phyloP scores from a whole-genome alignment of 148 eudicot species.

The Cornus controversa region DNA sequence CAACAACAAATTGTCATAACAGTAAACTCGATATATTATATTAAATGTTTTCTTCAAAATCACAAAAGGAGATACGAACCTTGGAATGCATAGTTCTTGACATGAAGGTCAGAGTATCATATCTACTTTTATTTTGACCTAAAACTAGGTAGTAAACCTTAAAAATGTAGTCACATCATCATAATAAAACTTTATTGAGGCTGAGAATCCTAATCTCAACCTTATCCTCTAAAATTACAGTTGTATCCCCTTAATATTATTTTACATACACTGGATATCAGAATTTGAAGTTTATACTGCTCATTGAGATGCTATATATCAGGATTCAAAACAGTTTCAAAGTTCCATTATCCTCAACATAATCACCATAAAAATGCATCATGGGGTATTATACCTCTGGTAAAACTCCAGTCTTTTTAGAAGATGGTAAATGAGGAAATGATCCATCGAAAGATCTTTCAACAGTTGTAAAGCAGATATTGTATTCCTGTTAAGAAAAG shows the following conservation, averaged over 20 bases:
- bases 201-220: background rate
- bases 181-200: background rate
- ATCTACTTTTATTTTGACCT: no score
- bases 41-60: background rate
- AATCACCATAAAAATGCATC: background rate
- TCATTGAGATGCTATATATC: background rate
- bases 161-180: no score
- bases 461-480: constrained; percentile 96
- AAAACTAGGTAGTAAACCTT: no score
- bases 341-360: background rate
- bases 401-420: constrained; percentile 66
- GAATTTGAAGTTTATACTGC: background rate
- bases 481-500: constrained; percentile 87
- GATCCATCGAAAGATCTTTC: constrained; percentile 67
- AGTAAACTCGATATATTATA: no score
- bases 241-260: background rate
- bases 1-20: background rate
- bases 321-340: background rate
- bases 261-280: background rate
- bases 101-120: no score
- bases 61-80: background rate
- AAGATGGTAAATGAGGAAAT: constrained; percentile 69
- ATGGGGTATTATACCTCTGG: constrained; percentile 69
- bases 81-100: background rate
- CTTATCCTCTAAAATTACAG: background rate